phyloP scores from a whole-genome alignment of 2,329 filamentous ascomycete genomes.

The Rhynchosporium graminicola region DNA sequence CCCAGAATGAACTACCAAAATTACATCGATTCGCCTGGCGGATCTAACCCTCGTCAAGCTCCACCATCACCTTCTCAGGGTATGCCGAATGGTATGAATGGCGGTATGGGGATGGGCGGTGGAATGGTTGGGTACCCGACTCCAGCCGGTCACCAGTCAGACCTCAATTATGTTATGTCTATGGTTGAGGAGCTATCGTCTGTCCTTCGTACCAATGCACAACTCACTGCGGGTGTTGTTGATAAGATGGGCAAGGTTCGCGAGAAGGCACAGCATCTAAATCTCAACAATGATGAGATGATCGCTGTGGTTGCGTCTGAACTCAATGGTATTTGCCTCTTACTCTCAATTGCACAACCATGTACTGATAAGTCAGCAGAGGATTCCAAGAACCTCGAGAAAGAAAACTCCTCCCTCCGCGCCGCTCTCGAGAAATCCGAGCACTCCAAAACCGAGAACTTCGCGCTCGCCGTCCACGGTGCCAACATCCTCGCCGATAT shows the following conservation, averaged over 20 bases:
- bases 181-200: constrained; percentile 65
- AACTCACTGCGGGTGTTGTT: constrained; percentile 65
- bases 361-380: constrained; percentile 43
- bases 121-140: constrained; percentile 48
- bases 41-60: constrained; percentile 30
- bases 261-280: constrained; percentile 53
- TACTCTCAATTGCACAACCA: neutral
- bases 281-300: constrained; percentile 59
- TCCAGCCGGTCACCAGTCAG: constrained; percentile 67
- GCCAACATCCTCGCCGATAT: constrained; percentile 58
- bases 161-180: constrained; percentile 67
- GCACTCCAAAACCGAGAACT: constrained; percentile 61
- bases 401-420: constrained; percentile 60
- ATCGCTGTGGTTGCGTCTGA: constrained; percentile 57
- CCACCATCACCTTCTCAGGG: constrained; percentile 39
- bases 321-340: constrained; percentile 51
- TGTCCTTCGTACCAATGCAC: constrained; percentile 45
- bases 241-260: constrained; percentile 63
- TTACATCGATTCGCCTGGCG: constrained; percentile 33
- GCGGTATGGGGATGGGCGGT: constrained; percentile 46
- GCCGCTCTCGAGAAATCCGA: constrained; percentile 64
- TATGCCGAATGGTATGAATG: constrained; percentile 39
- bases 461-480: constrained; percentile 55
- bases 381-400: constrained; percentile 61
- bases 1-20: constrained; percentile 30